Conservation (phyloP, 2,329 filamentous ascomycete species). For the Tricladium varicosporioides region DNA sequence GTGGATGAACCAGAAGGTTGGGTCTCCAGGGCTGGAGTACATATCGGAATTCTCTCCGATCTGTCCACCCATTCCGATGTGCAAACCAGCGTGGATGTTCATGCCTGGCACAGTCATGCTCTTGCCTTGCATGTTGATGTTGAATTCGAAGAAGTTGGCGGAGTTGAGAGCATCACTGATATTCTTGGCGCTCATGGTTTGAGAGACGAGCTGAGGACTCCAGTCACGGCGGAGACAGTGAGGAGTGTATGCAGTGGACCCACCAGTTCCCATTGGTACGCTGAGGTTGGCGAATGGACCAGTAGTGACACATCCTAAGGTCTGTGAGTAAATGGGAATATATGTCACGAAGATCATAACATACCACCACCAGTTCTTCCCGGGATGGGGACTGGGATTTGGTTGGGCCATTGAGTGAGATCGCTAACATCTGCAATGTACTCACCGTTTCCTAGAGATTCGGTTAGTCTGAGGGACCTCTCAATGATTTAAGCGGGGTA, state of each 20-base stretch:
- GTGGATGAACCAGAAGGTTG: slow-evolving; percentile 34
- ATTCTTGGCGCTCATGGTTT: slow-evolving; percentile 15
- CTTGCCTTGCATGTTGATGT: slow-evolving; percentile 29
- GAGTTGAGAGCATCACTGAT: slow-evolving; percentile 19
- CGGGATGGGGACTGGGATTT: background rate
- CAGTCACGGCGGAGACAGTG: slow-evolving; percentile 36
- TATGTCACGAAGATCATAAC: background rate
- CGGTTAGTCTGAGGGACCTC: background rate
- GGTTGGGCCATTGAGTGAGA: background rate
- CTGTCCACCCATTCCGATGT: slow-evolving; percentile 31
- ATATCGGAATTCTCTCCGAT: slow-evolving; percentile 33
- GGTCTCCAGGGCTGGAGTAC: slow-evolving; percentile 36
- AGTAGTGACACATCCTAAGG: slow-evolving; percentile 45
- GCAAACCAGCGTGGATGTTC: slow-evolving; percentile 31
- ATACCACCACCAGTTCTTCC: slow-evolving; percentile 16
- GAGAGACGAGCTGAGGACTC: slow-evolving; percentile 23
- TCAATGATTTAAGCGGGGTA: background rate
- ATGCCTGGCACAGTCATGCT: slow-evolving; percentile 21
- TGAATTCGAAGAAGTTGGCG: slow-evolving; percentile 29
- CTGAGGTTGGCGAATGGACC: slow-evolving; percentile 34
- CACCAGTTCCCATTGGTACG: slow-evolving; percentile 14
- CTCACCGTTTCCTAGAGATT: slow-evolving; percentile 10
- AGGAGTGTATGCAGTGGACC: slow-evolving; percentile 28
- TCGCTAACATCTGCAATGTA: slow-evolving; percentile 7
- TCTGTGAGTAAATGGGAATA: background rate